Evolutionary conservation across 140 eudicot genomes (phyloP).

Genomic region (Artemisia princeps): DNA sequence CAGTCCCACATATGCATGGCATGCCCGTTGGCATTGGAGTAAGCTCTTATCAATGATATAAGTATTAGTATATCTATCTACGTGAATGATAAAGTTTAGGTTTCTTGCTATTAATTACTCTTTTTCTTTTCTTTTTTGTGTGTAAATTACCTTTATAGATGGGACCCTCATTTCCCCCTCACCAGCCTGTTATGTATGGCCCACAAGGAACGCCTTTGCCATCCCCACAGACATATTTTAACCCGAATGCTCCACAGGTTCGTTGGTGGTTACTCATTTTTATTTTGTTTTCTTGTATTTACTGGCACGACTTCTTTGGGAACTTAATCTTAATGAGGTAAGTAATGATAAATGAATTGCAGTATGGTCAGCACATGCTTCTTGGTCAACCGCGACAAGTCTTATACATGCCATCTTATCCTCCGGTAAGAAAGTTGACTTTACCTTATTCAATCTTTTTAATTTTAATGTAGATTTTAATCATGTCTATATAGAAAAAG

Average conservation of each 20-base stretch:
- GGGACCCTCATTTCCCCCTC: constrained; percentile 66
- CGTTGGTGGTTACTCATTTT: background rate
- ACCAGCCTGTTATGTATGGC: constrained; percentile 65
- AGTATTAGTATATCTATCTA: background rate
- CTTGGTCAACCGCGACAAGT: constrained; percentile 74
- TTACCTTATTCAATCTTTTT: background rate
- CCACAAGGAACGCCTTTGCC: constrained; percentile 66
- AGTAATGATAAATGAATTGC: constrained; percentile 28
- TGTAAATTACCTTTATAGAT: constrained; percentile 37
- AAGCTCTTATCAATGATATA: constrained; percentile 28
- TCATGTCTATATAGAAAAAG: too few species aligned
- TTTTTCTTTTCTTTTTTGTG: too few species aligned
- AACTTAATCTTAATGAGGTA: background rate
- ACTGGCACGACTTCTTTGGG: background rate
- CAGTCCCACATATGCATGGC: constrained; percentile 66
- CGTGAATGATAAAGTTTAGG: background rate
- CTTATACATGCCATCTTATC: constrained; percentile 74
- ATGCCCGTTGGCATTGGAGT: constrained; percentile 87
- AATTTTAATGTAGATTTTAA: background rate
- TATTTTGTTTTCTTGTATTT: constrained; percentile 1
- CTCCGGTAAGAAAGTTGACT: constrained; percentile 49
- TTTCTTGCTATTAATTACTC: constrained; percentile 12
- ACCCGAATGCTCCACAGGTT: constrained; percentile 82
- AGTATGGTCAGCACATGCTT: constrained; percentile 90
- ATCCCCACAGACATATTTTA: constrained; percentile 58